phyloP scores from a whole-genome alignment of 805 yeast genomes.

The Hanseniaspora opuntiae region DNA sequence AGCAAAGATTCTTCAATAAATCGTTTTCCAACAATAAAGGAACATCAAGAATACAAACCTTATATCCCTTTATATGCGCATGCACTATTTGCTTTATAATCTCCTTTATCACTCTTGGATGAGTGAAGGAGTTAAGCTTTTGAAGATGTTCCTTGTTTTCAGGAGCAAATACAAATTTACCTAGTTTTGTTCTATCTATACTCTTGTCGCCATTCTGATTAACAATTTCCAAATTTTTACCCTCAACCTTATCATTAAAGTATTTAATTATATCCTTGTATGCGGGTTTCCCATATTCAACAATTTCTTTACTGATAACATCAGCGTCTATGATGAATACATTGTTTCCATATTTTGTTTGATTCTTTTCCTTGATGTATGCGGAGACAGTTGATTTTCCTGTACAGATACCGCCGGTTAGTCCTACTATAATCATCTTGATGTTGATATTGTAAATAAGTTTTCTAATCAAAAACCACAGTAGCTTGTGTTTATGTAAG shows the following conservation, averaged over 20 bases:
- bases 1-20: constrained; percentile 57
- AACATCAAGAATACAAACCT: constrained; percentile 67
- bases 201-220: constrained; percentile 22
- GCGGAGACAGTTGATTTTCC: constrained; percentile 86
- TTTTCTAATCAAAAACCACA: no score
- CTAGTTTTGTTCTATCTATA: constrained; percentile 58
- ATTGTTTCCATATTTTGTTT: constrained; percentile 22
- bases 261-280: constrained; percentile 49
- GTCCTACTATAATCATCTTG: constrained; percentile 72
- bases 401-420: constrained; percentile 97
- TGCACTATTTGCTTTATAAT: constrained; percentile 43
- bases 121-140: constrained; percentile 61
- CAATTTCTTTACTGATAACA: constrained; percentile 70
- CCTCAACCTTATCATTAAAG: constrained; percentile 42
- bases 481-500: no score
- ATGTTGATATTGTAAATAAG: not conserved
- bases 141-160: constrained; percentile 40
- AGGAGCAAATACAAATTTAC: constrained; percentile 57
- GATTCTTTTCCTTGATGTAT: constrained; percentile 32
- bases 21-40: constrained; percentile 74
- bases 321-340: constrained; percentile 79
- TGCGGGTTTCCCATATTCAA: constrained; percentile 64
- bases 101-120: constrained; percentile 63
- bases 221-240: constrained; percentile 27
- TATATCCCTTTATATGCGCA: constrained; percentile 45